Conservation (phyloP, 176 grass and related monocot species). For the Oryza officinalis region DNA sequence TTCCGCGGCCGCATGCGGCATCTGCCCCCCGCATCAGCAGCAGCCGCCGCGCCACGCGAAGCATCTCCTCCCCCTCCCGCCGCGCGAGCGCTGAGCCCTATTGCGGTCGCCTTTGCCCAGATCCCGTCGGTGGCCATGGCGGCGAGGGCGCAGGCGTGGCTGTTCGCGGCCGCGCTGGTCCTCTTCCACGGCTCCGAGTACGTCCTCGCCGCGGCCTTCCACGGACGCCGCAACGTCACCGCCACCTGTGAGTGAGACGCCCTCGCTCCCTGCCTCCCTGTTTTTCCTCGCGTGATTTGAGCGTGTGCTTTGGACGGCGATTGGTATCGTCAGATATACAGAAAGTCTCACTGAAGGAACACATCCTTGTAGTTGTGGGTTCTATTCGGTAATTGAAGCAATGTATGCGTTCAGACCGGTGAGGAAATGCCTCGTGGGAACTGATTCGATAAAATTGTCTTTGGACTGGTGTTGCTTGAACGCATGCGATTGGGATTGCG, state of each 20-base stretch:
- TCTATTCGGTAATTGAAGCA: not conserved
- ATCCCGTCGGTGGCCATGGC: constrained; percentile 36
- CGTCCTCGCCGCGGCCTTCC: constrained; percentile 63
- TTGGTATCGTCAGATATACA: not conserved
- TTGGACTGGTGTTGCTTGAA: not conserved
- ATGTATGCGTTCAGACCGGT: not conserved
- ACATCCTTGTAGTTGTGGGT: not conserved
- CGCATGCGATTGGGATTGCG: not conserved
- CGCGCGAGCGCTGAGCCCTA: constrained; percentile 1
- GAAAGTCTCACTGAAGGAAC: not conserved
- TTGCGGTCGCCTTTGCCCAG: not conserved
- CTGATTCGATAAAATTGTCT: not conserved
- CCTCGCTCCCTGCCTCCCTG: not conserved
- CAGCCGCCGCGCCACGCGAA: not conserved
- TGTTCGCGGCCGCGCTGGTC: constrained; percentile 55
- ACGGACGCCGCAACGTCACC: constrained; percentile 65
- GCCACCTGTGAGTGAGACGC: constrained; percentile 53
- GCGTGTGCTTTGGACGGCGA: not conserved
- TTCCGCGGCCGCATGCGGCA: constrained; percentile 20
- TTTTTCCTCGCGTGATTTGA: not conserved
- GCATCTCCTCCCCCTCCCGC: constrained; percentile 15
- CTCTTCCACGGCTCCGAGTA: constrained; percentile 93
- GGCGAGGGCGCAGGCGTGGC: constrained; percentile 50
- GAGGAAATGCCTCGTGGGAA: not conserved
- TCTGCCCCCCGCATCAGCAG: not conserved